A percentile compares a stretch with the other conserved stretches of the same genome.
Evolutionary conservation across 148 eudicot species (phyloP).

Genomic region (Bassia scoparia): DNA sequence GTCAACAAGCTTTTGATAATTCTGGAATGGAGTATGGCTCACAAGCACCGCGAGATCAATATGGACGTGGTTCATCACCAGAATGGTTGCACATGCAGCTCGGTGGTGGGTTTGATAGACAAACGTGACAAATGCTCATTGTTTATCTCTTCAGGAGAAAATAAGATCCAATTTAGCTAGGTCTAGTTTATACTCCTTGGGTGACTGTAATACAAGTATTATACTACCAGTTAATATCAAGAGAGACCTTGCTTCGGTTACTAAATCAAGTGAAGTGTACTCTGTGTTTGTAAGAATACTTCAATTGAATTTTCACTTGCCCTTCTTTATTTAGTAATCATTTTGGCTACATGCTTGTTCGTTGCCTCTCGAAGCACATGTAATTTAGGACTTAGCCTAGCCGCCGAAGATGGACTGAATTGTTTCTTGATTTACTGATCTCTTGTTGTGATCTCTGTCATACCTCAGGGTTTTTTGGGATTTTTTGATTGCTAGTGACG

Average conservation of each 20-base stretch:
- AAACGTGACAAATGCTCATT: constrained; percentile 29
- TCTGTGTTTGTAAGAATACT: constrained; percentile 23
- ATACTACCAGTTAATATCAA: constrained; percentile 14
- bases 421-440: neutral
- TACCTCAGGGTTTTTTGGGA: neutral
- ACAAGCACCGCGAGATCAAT: constrained; percentile 52
- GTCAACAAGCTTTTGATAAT: constrained; percentile 57
- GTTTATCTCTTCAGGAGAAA: constrained; percentile 20
- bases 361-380: no score
- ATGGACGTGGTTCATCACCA: constrained; percentile 57
- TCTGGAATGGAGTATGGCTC: constrained; percentile 52
- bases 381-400: no score
- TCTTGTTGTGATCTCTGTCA: neutral
- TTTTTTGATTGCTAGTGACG: neutral
- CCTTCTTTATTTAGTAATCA: constrained; percentile 5
- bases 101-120: constrained; percentile 74
- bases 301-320: constrained; percentile 15
- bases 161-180: constrained; percentile 24
- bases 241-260: constrained; percentile 11
- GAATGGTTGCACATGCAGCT: constrained; percentile 95
- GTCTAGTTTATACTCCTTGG: constrained; percentile 18
- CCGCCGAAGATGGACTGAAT: neutral
- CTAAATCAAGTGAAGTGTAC: constrained; percentile 18
- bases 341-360: constrained; percentile 1
- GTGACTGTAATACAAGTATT: constrained; percentile 15